Evolutionary conservation across 1,284 basidiomycete species (phyloP).

Genomic region (Cryptococcus wingfieldii): DNA sequence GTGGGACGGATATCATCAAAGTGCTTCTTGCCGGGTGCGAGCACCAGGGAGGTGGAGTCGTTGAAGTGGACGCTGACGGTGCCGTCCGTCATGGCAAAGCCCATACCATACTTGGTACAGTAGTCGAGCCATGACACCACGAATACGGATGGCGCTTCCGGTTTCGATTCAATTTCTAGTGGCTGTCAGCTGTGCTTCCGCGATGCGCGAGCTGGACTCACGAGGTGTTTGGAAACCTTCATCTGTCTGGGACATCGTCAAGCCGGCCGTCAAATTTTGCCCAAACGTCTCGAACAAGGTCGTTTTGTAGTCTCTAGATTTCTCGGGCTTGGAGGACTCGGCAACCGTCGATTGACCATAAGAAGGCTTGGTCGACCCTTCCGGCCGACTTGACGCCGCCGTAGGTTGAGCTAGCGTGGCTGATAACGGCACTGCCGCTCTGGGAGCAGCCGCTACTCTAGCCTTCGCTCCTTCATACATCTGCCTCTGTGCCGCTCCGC

Average conservation of each 20-base stretch:
- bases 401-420: slow-evolving; percentile 20
- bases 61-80: slow-evolving; percentile 94
- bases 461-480: background rate
- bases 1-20: slow-evolving; percentile 67
- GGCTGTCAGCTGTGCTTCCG: background rate
- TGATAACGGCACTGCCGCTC: slow-evolving; percentile 14
- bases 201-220: slow-evolving; percentile 22
- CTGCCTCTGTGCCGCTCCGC: background rate
- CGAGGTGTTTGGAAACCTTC: slow-evolving; percentile 63
- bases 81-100: slow-evolving; percentile 91
- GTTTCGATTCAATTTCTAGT: slow-evolving; percentile 35
- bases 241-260: slow-evolving; percentile 61
- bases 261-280: slow-evolving; percentile 63
- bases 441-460: slow-evolving; percentile 6
- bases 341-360: background rate
- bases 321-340: slow-evolving; percentile 3
- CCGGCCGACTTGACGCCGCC: background rate
- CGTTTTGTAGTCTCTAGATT: slow-evolving; percentile 28
- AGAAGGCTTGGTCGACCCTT: background rate
- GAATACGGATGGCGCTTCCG: slow-evolving; percentile 74
- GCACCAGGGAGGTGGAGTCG: slow-evolving; percentile 79
- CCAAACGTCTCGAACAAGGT: slow-evolving; percentile 52
- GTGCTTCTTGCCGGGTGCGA: slow-evolving; percentile 79
- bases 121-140: slow-evolving; percentile 98
- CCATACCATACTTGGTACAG: slow-evolving; percentile 97